These are phyloP conservation scores for Thalassiosira delicatula DNA, from an alignment of 352 stramenopile species.

Conservation along the genomic window DNA sequence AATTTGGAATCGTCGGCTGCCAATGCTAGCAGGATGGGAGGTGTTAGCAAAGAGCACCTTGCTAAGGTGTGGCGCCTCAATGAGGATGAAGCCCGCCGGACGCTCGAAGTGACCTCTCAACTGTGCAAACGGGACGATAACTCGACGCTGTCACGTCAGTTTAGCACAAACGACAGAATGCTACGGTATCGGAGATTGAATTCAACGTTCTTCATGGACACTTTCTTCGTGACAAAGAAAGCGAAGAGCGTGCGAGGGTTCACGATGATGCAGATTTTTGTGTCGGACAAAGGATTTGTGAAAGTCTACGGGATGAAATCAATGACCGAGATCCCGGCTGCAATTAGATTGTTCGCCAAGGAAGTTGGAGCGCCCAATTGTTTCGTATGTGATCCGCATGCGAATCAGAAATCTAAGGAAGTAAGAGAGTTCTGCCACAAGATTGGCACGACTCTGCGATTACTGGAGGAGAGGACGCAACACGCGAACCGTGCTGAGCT, in stretches of 20 bases:
- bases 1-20: not conserved
- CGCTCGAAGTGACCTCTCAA: constrained; percentile 41
- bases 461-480: constrained; percentile 47
- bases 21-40: not conserved
- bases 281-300: constrained; percentile 56
- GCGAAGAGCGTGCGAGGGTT: constrained; percentile 47
- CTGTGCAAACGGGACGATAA: constrained; percentile 4
- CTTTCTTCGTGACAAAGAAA: constrained; percentile 48
- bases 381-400: not conserved
- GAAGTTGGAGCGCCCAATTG: not conserved
- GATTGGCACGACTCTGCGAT: constrained; percentile 42
- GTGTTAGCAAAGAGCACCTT: constrained; percentile 37
- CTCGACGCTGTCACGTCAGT: constrained; percentile 34
- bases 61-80: constrained; percentile 49
- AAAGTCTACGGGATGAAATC: constrained; percentile 42
- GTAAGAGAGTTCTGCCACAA: constrained; percentile 40
- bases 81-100: not conserved
- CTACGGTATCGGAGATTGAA: constrained; percentile 41
- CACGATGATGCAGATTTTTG: constrained; percentile 54
- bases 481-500: constrained; percentile 45
- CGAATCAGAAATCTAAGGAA: not conserved
- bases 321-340: constrained; percentile 14
- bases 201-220: constrained; percentile 59
- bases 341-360: not conserved
- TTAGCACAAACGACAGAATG: constrained; percentile 53